These are phyloP conservation scores for Clausena lansium DNA, from an alignment of 345 rosid genomes.

Conservation along the genomic window DNA sequence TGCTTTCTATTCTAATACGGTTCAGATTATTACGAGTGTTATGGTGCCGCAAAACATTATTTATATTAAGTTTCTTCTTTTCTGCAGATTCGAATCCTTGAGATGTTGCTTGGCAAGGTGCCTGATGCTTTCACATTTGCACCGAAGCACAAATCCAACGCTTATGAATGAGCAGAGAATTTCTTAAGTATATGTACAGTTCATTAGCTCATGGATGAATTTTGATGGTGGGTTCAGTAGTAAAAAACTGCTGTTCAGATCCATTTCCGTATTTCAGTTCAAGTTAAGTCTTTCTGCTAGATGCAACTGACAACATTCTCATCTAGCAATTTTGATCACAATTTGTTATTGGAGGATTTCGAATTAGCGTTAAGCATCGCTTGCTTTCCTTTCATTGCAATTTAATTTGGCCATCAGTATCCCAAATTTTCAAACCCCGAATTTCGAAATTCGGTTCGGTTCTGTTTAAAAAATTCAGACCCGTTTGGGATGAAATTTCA, in stretches of 20 bases:
- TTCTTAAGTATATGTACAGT: slow-evolving; percentile 43
- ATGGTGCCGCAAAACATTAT: neutral
- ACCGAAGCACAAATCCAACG: slow-evolving; percentile 87
- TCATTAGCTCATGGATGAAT: neutral
- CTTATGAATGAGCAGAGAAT: slow-evolving; percentile 84
- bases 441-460: no score
- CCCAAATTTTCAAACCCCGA: no score
- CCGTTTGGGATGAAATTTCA: no score
- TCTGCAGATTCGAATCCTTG: slow-evolving; percentile 73
- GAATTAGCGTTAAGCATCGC: no score
- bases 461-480: no score
- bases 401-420: no score
- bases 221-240: neutral
- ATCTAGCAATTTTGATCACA: neutral
- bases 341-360: no score
- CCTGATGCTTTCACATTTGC: slow-evolving; percentile 86
- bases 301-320: neutral
- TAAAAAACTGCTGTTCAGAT: neutral
- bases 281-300: no score
- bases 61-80: neutral
- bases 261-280: neutral
- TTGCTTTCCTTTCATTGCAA: no score
- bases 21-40: neutral
- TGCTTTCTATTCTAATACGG: neutral
- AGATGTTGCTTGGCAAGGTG: slow-evolving; percentile 88